Evolutionary conservation across 2,329 filamentous ascomycete genomes (phyloP).

Genomic region (Diaporthe amygdali): DNA sequence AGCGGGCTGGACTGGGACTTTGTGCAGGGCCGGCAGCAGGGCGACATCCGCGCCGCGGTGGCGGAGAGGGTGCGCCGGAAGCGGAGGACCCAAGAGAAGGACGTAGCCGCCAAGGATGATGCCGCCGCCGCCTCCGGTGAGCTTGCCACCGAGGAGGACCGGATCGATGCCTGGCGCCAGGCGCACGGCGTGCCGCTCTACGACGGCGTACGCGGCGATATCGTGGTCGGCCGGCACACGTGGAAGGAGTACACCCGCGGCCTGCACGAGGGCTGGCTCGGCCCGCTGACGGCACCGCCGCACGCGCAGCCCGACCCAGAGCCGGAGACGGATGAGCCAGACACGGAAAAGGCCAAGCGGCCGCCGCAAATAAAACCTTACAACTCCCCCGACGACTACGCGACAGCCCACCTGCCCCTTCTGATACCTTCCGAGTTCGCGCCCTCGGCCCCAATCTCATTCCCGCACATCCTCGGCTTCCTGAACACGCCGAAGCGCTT

Average conservation of each 20-base stretch:
- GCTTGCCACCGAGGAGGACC: slow-evolving; percentile 59
- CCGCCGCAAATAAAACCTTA: slow-evolving; percentile 73
- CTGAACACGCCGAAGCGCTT: slow-evolving; percentile 86
- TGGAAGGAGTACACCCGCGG: slow-evolving; percentile 98
- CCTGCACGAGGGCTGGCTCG: slow-evolving; percentile 94
- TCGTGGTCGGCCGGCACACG: slow-evolving; percentile 87
- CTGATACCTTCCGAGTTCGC: slow-evolving; percentile 74
- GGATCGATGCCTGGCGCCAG: slow-evolving; percentile 67
- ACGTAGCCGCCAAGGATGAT: slow-evolving; percentile 37
- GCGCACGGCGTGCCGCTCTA: slow-evolving; percentile 73
- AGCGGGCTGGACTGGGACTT: slow-evolving; percentile 96
- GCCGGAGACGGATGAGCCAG: slow-evolving; percentile 27
- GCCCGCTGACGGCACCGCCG: slow-evolving; percentile 72
- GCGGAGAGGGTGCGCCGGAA: slow-evolving; percentile 84
- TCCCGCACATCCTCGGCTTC: slow-evolving; percentile 93
- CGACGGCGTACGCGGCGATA: slow-evolving; percentile 77
- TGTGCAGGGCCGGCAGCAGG: slow-evolving; percentile 87
- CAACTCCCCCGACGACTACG: slow-evolving; percentile 76
- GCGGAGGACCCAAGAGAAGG: slow-evolving; percentile 62
- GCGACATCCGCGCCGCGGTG: slow-evolving; percentile 86
- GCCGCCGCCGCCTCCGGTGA: slow-evolving; percentile 49
- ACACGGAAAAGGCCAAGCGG: slow-evolving; percentile 57
- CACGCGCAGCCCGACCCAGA: slow-evolving; percentile 35
- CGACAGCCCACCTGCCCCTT: slow-evolving; percentile 65
- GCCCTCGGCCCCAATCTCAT: slow-evolving; percentile 73